Percentiles rank a stretch among this genome's conserved stretches.
phyloP scores from a whole-genome alignment of 768 basidiomycete genomes.

The Termitomyces titanicus region DNA sequence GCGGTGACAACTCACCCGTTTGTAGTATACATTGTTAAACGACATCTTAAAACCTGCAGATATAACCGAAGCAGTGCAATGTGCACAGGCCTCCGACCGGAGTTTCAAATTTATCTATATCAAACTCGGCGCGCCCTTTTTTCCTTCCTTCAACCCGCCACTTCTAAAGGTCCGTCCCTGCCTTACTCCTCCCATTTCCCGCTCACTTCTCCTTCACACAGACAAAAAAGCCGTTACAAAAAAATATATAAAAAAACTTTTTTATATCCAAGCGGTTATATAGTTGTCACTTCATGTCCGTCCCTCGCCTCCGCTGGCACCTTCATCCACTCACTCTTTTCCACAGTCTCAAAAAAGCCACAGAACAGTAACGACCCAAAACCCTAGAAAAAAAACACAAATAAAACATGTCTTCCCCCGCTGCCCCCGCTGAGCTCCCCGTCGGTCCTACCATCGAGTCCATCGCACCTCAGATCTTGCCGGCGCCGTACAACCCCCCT shows the following conservation, averaged over 20 bases:
- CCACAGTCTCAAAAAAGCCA: slow-evolving; percentile 63
- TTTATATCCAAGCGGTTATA: slow-evolving; percentile 71
- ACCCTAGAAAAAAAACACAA: slow-evolving; percentile 38
- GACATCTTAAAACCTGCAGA: too few relatives aligned
- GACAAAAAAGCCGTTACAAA: slow-evolving; percentile 60
- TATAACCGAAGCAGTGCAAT: slow-evolving; percentile 1
- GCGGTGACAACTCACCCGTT: slow-evolving; percentile 55
- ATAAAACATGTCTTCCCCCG: slow-evolving; percentile 51
- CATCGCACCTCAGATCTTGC: slow-evolving; percentile 38
- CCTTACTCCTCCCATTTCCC: slow-evolving; percentile 11
- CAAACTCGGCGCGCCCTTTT: slow-evolving; percentile 27
- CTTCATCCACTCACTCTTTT: slow-evolving; percentile 8
- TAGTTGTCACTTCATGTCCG: slow-evolving; percentile 67
- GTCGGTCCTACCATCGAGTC: slow-evolving; percentile 48
- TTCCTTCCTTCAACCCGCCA: slow-evolving; percentile 55
- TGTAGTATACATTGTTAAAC: slow-evolving; percentile 85
- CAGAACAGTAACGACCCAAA: slow-evolving; percentile 89
- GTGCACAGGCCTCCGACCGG: slow-evolving; percentile 21
- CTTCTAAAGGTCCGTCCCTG: slow-evolving; percentile 54
- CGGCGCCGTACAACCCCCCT: slow-evolving; percentile 58
- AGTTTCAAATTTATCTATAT: slow-evolving; percentile 36
- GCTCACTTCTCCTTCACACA: slow-evolving; percentile 15
- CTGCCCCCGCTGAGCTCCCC: slow-evolving; percentile 49
- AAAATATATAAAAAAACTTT: slow-evolving; percentile 56
- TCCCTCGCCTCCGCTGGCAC: slow-evolving; percentile 5